Conservation (phyloP, 2,329 filamentous ascomycete genomes). For the Lasiodiplodia gonubiensis region DNA sequence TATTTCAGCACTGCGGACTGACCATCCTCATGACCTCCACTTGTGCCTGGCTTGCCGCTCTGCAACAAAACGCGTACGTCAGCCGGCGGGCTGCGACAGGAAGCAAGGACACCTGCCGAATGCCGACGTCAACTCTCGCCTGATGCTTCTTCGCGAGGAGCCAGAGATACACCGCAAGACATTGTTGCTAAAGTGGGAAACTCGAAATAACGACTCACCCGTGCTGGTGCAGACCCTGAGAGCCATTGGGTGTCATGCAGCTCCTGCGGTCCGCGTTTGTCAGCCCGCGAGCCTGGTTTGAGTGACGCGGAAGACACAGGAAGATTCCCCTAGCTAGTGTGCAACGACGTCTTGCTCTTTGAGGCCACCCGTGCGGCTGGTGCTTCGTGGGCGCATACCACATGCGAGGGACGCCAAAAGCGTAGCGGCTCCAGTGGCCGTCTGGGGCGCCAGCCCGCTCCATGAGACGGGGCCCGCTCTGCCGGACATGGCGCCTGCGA, state of each 20-base stretch:
- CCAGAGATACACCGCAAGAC: constrained; percentile 22
- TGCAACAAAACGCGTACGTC: neutral
- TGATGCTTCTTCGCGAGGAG: constrained; percentile 5
- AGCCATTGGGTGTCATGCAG: constrained; percentile 29
- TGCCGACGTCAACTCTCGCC: constrained; percentile 11
- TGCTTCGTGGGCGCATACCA: constrained; percentile 29
- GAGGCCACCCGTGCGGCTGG: constrained; percentile 28
- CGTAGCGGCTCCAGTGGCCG: constrained; percentile 21
- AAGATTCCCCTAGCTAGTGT: constrained; percentile 28
- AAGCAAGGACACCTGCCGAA: constrained; percentile 25
- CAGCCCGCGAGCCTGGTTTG: constrained; percentile 28
- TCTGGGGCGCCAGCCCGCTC: constrained; percentile 20
- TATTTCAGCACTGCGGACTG: neutral
- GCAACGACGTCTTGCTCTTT: constrained; percentile 29
- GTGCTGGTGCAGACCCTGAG: constrained; percentile 26
- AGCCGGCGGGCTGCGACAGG: constrained; percentile 18
- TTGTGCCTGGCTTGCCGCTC: neutral
- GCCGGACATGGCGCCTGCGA: constrained; percentile 13
- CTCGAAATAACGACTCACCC: constrained; percentile 25
- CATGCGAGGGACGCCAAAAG: constrained; percentile 29
- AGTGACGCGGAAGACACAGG: constrained; percentile 28
- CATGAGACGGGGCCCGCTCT: neutral
- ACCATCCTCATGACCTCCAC: neutral
- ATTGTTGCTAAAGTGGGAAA: constrained; percentile 26
- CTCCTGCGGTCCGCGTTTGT: constrained; percentile 26